Percentiles rank a stretch among this genome's conserved stretches.
Evolutionary conservation across 495 filamentous ascomycete species (phyloP).

Genomic region (Alectoria sarmentosa): DNA sequence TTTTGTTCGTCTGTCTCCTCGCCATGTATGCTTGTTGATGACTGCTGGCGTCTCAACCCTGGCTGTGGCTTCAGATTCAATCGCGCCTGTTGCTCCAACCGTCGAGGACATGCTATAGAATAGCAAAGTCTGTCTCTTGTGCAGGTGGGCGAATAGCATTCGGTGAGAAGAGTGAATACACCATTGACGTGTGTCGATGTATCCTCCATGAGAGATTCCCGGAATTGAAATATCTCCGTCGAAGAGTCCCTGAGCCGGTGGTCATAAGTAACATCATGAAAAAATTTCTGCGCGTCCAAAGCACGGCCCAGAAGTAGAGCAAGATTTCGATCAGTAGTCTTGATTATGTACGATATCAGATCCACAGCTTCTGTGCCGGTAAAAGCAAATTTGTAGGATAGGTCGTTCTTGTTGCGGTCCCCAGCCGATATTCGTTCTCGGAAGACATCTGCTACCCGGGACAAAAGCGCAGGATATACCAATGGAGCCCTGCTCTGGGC

Average conservation of each 20-base stretch:
- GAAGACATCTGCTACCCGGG: constrained; percentile 84
- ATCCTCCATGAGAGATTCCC: constrained; percentile 86
- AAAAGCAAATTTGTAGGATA: constrained; percentile 96
- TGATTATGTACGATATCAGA: constrained; percentile 87
- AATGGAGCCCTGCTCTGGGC: constrained; percentile 59
- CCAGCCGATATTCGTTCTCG: constrained; percentile 72
- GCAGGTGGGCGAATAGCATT: constrained; percentile 98
- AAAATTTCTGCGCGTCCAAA: constrained; percentile 97
- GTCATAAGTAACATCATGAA: constrained; percentile 98
- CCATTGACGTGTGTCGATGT: constrained; percentile 81
- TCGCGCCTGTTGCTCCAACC: constrained; percentile 90
- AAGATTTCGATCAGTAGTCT: constrained; percentile 92
- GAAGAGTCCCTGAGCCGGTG: constrained; percentile 87
- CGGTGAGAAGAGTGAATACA: constrained; percentile 90
- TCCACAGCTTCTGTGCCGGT: constrained; percentile 93
- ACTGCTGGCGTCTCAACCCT: constrained; percentile 75
- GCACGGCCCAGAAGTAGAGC: constrained; percentile 89
- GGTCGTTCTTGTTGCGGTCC: constrained; percentile 90
- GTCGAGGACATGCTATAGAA: constrained; percentile 92
- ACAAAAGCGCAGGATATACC: constrained; percentile 89
- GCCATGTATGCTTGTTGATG: constrained; percentile 70
- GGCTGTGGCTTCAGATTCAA: constrained; percentile 88
- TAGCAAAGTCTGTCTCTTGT: constrained; percentile 93
- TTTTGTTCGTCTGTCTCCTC: constrained; percentile 93
- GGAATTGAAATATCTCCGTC: constrained; percentile 92